A percentile compares a stretch with the other conserved stretches of the same genome.
Conservation (phyloP, 2,329 filamentous ascomycete genomes). For the Triangularia setosa region DNA sequence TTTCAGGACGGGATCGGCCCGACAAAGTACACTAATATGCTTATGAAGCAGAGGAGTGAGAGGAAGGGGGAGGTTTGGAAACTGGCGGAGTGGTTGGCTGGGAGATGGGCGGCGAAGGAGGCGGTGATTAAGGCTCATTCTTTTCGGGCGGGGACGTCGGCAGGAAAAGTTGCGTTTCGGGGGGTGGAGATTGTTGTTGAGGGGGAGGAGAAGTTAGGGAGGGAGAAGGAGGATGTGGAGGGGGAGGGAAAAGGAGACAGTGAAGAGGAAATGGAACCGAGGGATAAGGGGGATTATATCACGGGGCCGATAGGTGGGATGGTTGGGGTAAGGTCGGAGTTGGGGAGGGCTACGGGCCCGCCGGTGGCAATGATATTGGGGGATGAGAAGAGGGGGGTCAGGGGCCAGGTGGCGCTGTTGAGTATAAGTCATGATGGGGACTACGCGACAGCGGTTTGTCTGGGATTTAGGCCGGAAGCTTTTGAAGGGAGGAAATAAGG, state of each 20-base stretch:
- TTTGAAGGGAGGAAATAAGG: not conserved
- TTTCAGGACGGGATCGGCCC: slow-evolving; percentile 43
- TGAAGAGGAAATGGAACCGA: not conserved
- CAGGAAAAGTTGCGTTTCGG: not conserved
- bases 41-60: not conserved
- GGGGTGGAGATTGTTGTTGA: not conserved
- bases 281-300: slow-evolving; percentile 23
- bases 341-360: slow-evolving; percentile 16
- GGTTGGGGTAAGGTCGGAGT: slow-evolving; percentile 30
- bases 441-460: slow-evolving; percentile 69
- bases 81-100: not conserved
- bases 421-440: slow-evolving; percentile 87
- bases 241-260: not conserved
- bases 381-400: slow-evolving; percentile 24
- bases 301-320: not conserved
- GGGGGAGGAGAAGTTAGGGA: not conserved
- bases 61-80: not conserved
- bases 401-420: slow-evolving; percentile 57
- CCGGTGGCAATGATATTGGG: slow-evolving; percentile 43
- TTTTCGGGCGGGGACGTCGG: slow-evolving; percentile 34
- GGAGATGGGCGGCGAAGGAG: slow-evolving; percentile 69
- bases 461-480: slow-evolving; percentile 38
- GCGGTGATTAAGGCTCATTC: slow-evolving; percentile 69
- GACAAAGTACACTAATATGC: slow-evolving; percentile 12
- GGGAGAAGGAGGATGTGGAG: not conserved